phyloP scores from a whole-genome alignment of 371 early-diverging fungal genomes.

The Synchytrium microbalum region DNA sequence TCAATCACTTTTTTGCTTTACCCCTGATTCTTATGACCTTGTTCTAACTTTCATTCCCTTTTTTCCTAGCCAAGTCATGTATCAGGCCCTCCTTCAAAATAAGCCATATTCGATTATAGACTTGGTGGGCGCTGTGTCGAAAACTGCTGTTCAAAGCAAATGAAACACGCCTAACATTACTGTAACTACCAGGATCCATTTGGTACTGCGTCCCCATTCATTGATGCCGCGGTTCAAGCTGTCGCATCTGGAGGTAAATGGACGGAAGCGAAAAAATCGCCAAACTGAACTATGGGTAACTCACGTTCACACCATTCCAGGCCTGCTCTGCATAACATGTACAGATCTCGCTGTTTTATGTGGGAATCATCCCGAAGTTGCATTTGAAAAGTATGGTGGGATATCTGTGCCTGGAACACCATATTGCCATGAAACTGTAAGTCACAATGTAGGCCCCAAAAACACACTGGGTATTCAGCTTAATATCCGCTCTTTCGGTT shows the following conservation, averaged over 20 bases:
- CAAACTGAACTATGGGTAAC: constrained; percentile 6
- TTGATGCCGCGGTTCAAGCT: constrained; percentile 93
- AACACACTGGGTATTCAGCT: constrained; percentile 11
- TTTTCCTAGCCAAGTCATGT: constrained; percentile 57
- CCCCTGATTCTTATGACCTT: neutral
- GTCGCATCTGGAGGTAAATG: constrained; percentile 80
- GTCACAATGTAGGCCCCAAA: constrained; percentile 15
- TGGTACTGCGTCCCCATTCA: constrained; percentile 95
- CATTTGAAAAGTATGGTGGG: constrained; percentile 95
- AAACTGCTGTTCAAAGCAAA: no score
- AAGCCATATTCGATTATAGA: constrained; percentile 71
- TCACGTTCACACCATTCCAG: constrained; percentile 20
- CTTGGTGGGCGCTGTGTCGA: no score
- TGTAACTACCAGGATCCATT: constrained; percentile 81
- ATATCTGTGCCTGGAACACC: constrained; percentile 72
- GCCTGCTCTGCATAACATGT: constrained; percentile 96
- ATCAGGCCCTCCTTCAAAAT: constrained; percentile 36
- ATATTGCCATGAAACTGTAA: constrained; percentile 54
- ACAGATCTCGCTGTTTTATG: constrained; percentile 98
- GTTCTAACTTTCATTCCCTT: constrained; percentile 1
- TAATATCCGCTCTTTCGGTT: neutral
- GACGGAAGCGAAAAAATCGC: neutral
- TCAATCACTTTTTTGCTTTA: neutral
- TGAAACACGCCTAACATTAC: neutral
- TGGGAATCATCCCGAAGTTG: constrained; percentile 82